Evolutionary conservation across 805 yeast genomes (phyloP).

Genomic region (Candida sakaeoensis): DNA sequence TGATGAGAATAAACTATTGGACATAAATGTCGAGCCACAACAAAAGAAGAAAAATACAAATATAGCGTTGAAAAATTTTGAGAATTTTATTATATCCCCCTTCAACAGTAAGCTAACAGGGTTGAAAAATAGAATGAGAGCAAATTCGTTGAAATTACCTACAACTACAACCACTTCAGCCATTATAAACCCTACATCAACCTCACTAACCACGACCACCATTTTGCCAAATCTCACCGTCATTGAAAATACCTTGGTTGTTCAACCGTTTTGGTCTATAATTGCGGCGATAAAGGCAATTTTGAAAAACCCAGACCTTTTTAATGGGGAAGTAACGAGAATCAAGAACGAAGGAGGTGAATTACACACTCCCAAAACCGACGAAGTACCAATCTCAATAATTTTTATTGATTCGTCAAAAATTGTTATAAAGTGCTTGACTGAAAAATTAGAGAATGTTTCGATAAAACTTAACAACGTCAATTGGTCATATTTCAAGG

Average conservation of each 20-base stretch:
- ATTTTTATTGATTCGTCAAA: constrained; percentile 28
- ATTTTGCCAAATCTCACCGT: constrained; percentile 13
- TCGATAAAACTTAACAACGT: constrained; percentile 29
- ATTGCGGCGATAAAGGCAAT: constrained; percentile 37
- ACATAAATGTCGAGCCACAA: constrained; percentile 5
- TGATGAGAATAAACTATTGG: constrained; percentile 11
- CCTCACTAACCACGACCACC: constrained; percentile 32
- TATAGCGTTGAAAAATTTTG: constrained; percentile 23
- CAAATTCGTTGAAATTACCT: constrained; percentile 1
- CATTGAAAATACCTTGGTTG: constrained; percentile 14
- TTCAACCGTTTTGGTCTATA: constrained; percentile 43
- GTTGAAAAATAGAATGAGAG: constrained; percentile 9
- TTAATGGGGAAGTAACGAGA: constrained; percentile 27
- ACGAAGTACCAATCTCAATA: constrained; percentile 16
- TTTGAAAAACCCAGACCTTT: constrained; percentile 23
- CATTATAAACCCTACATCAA: constrained; percentile 23
- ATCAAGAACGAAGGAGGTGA: constrained; percentile 22
- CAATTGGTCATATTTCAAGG: constrained; percentile 29
- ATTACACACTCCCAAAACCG: constrained; percentile 4
- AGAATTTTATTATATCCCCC: constrained; percentile 24
- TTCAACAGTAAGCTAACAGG: constrained; percentile 17
- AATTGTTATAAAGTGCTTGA: constrained; percentile 25
- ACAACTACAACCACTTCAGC: constrained; percentile 20
- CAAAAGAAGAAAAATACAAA: background rate
- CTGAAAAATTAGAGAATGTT: constrained; percentile 9